These are phyloP conservation scores for Backusella tuberculispora DNA, from an alignment of 192 early-diverging fungal species.

Conservation along the genomic window DNA sequence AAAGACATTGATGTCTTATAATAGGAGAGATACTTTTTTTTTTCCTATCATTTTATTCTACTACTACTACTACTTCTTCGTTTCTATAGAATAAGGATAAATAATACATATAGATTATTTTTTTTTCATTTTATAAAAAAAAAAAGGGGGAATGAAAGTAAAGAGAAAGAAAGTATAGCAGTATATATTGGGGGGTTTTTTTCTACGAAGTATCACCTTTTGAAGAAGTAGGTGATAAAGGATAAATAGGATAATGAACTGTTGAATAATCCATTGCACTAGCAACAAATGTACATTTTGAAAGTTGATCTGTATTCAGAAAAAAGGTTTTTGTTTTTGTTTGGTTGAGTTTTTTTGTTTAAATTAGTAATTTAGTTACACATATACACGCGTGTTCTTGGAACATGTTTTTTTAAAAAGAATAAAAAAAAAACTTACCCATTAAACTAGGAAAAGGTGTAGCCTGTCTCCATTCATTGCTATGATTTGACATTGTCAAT, in stretches of 20 bases:
- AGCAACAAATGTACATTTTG: conserved; percentile 25
- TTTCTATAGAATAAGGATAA: background rate
- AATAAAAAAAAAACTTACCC: conserved; percentile 19
- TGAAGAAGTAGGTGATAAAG: background rate
- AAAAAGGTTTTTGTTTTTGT: too few species aligned
- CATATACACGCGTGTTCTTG: background rate
- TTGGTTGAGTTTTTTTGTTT: too few species aligned
- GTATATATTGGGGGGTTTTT: background rate
- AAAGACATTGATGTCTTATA: too few species aligned
- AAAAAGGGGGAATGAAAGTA: background rate
- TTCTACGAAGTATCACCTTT: background rate
- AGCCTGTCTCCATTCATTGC: conserved; percentile 20
- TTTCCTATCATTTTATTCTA: too few species aligned
- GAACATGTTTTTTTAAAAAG: background rate
- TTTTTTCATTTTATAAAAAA: background rate
- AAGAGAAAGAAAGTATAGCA: too few species aligned
- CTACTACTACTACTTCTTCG: background rate
- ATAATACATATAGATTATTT: background rate
- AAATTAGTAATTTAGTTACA: background rate
- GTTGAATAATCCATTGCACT: conserved; percentile 22
- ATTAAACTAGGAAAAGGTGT: conserved; percentile 27
- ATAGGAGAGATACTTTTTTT: too few species aligned
- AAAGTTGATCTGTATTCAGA: conserved; percentile 19
- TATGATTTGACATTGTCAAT: too few species aligned
- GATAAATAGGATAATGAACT: conserved; percentile 30